Evolutionary conservation across 1,139 yeast genomes (phyloP).

Genomic region (Suhomyces wounanorum): DNA sequence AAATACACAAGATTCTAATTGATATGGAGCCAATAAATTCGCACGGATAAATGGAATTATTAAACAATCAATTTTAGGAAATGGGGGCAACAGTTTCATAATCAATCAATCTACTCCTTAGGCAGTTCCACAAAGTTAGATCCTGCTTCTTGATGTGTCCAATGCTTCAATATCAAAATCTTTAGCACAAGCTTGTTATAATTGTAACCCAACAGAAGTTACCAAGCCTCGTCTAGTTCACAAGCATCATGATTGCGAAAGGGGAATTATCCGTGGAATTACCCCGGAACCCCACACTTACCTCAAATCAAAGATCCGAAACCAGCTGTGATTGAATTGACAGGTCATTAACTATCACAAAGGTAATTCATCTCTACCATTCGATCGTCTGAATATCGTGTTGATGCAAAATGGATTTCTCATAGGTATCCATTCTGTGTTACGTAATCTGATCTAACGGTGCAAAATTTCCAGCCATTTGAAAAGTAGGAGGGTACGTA

Average conservation of each 20-base stretch:
- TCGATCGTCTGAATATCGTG: too few species aligned
- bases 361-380: too few species aligned
- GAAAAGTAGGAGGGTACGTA: neutral
- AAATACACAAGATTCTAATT: too few species aligned
- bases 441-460: constrained; percentile 1
- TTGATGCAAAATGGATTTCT: neutral
- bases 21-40: too few species aligned
- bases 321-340: neutral
- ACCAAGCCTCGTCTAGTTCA: neutral
- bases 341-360: neutral
- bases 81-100: too few species aligned
- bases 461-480: constrained; percentile 4
- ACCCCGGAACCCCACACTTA: neutral
- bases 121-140: too few species aligned
- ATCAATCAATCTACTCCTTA: too few species aligned
- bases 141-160: too few species aligned
- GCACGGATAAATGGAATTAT: too few species aligned
- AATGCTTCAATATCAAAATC: neutral
- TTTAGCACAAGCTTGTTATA: neutral
- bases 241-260: neutral
- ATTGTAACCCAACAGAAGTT: neutral
- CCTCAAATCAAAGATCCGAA: neutral
- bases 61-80: too few species aligned
- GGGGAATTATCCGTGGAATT: neutral
- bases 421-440: neutral